Evolutionary conservation across 371 early-diverging fungal genomes (phyloP).

Genomic region (Gilbertella persicaria): DNA sequence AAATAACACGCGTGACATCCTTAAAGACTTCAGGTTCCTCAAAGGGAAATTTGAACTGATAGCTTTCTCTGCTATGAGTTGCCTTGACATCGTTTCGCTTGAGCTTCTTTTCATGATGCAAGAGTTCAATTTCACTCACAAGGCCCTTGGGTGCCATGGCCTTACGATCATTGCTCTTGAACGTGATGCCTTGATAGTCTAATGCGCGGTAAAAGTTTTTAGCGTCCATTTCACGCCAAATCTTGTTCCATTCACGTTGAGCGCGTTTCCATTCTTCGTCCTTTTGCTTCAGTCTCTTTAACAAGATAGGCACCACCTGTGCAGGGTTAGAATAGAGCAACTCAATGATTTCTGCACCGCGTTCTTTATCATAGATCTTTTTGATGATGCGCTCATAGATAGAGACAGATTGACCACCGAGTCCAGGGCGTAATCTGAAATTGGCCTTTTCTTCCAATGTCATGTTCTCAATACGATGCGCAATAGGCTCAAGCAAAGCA

Average conservation of each 20-base stretch:
- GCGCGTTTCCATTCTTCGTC: constrained; percentile 89
- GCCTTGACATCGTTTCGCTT: constrained; percentile 8
- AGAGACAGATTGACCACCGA: constrained; percentile 80
- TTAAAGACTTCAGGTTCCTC: constrained; percentile 63
- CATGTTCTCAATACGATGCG: constrained; percentile 70
- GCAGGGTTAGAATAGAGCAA: constrained; percentile 89
- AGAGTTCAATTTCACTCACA: constrained; percentile 79
- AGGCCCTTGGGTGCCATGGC: constrained; percentile 78
- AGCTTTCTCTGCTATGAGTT: constrained; percentile 40
- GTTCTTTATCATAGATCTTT: constrained; percentile 85
- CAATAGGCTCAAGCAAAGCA: constrained; percentile 86
- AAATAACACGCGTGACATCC: constrained; percentile 66
- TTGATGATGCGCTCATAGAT: constrained; percentile 84
- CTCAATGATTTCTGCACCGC: constrained; percentile 87
- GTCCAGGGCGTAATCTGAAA: constrained; percentile 70
- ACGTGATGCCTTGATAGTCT: constrained; percentile 91
- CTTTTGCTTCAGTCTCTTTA: constrained; percentile 93
- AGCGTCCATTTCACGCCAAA: constrained; percentile 94
- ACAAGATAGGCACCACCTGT: constrained; percentile 90
- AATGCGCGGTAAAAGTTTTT: constrained; percentile 97
- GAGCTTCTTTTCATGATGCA: constrained; percentile 40
- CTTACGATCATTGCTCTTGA: constrained; percentile 90
- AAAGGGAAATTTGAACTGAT: constrained; percentile 68
- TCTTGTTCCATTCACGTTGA: constrained; percentile 86
- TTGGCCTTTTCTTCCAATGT: constrained; percentile 70